Base-by-base conservation (phyloP, 805 yeast genomes). In the Myxozyma neglecta region DNA sequence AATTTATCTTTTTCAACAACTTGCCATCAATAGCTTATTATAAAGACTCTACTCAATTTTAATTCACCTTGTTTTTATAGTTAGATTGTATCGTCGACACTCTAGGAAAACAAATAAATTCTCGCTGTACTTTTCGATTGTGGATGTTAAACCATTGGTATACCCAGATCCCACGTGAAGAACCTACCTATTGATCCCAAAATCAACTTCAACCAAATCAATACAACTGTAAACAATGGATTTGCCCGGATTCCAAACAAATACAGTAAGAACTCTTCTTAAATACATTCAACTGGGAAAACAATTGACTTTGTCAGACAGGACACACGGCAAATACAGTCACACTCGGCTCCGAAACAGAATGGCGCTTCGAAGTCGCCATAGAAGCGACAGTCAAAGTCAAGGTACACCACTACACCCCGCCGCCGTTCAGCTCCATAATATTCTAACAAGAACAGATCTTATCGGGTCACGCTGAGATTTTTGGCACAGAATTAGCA, bases 401-500 rank as follows among this genome's bases (percentile, higher is more conserved):
- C 49, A 83, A 78, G 67, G 78, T 85, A 44, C 14, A 29, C 11
- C 10, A 18, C n/a, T 37, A 13, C 35, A 6, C 13, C 40, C 9
- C 32, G 39, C 6, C 24, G 14, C 24, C 20, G 18, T 47, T 3
- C 18, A 20, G 35, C 20, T 6, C 18, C 8, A 32, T 13, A 2
- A 3, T 11, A 3, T 8, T 8, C 24, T 24, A n/a, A n/a, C 16
- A 13, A 13, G n/a, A 8, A 1, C 32, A 70, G 68, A 78, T 87
- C 10, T 60, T 74, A 2, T 76, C 78, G 1, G 99, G 99, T 3
- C 80, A 85, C 1, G 97, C 90, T 1, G 99, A 94, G 75, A 82
- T 91, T 9, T 90, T 88, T 74, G 99, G 99, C 29, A 90, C 97
- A 2, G 99, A 94, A 72, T 81, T 94, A 29, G 89, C 97, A 1